Evolutionary conservation across 2,329 filamentous ascomycete genomes (phyloP).

Genomic region (Alternaria panax): DNA sequence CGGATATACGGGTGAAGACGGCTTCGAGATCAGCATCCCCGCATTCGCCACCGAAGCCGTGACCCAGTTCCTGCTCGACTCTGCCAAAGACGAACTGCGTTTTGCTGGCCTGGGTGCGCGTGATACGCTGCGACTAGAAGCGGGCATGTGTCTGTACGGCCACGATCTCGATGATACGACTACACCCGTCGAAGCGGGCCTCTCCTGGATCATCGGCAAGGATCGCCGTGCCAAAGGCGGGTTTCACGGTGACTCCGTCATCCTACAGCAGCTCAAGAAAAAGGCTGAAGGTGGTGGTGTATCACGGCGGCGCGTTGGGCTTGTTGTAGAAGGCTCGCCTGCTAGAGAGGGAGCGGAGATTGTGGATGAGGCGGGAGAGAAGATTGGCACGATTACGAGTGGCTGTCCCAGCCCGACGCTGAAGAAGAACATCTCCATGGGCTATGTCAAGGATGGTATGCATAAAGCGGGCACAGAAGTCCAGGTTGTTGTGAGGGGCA

Average conservation of each 20-base stretch:
- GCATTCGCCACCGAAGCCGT: conserved; percentile 69
- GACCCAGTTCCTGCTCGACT: conserved; percentile 72
- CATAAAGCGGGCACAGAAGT: conserved; percentile 88
- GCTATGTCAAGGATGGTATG: conserved; percentile 79
- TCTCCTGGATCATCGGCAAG: conserved; percentile 86
- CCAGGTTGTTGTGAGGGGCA: conserved; percentile 78
- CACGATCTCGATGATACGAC: conserved; percentile 87
- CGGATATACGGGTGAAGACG: conserved; percentile 97
- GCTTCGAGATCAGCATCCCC: conserved; percentile 92
- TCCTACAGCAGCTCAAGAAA: conserved; percentile 78
- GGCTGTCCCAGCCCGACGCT: conserved; percentile 88
- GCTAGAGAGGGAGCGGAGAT: conserved; percentile 89
- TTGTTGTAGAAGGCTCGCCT: conserved; percentile 84
- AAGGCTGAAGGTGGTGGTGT: conserved; percentile 76
- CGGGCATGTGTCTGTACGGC: conserved; percentile 99
- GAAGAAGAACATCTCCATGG: conserved; percentile 95
- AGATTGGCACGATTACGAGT: conserved; percentile 83
- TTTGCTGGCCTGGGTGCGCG: conserved; percentile 89
- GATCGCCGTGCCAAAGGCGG: conserved; percentile 72
- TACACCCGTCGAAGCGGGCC: conserved; percentile 70
- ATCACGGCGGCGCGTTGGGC: conserved; percentile 75
- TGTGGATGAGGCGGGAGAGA: conserved; percentile 67
- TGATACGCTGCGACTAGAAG: conserved; percentile 91
- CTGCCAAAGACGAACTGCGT: conserved; percentile 70
- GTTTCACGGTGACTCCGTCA: conserved; percentile 85